Base-by-base conservation (phyloP, 176 grass and related monocot genomes). In the Oryza punctata region DNA sequence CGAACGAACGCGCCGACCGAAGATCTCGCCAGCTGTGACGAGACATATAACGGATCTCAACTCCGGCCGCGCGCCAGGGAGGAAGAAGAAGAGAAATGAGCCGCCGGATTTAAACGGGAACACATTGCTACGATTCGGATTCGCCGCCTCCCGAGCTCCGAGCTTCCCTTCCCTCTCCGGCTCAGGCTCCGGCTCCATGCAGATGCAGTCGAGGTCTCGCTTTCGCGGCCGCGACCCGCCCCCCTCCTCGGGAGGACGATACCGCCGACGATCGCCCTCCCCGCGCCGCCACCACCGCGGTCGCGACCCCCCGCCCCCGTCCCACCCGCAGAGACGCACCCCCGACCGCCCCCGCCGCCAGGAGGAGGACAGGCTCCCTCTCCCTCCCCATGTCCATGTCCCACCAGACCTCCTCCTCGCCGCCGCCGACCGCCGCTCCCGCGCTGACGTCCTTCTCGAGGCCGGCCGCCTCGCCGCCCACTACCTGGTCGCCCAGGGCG, bases 401-500 rank as follows among this genome's bases (percentile, higher is more conserved):
- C 44, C 38, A 63, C 12, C 32, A n/a, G 30, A 46, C 64, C 1
- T 50, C 44, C 5, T 54, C 70, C 38, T 3, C 33, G 33, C 33
- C 33, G 33, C 33, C 24, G 79, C 1, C 28, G 67, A 77, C 15
- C 67, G 59, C 1, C 57, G 59, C 0, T 72, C 61, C 66, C 78
- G 86, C 23, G 47, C 61, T 35, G 76, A 61, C 44, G 46, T 92
- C 81, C 81, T 89, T 12, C 80, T 92, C n/a, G 81, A 92, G 85
- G 91, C 87, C 38, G 91, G 91, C 32, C 81, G 87, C 32, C 87
- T 92, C 35, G 87, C 91, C 32, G 91, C 91, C 14, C 84, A 84
- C 65, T 92, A 85, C 87, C 54, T 92, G 77, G 84, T 89, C 57
- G 72, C 80, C 3, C 85, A 89, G 65, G 91, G 91, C 16, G 72